Evolutionary conservation across 2,329 filamentous ascomycete genomes (phyloP).

Genomic region (Ampelomyces quisqualis): DNA sequence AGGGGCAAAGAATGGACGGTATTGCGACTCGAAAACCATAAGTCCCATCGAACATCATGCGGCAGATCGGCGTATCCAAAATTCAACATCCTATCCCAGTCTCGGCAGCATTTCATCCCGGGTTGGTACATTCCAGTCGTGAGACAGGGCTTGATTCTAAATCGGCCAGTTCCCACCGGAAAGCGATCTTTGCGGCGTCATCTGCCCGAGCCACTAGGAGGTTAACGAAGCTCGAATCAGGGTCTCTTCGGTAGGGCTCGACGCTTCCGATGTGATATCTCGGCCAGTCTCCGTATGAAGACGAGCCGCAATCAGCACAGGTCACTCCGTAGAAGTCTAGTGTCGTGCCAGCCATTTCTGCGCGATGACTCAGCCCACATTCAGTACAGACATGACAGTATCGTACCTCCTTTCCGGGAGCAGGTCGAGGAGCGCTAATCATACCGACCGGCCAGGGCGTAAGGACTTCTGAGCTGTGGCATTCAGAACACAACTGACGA

Average conservation of each 20-base stretch:
- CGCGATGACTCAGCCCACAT: conserved; percentile 17
- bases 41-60: too few species aligned
- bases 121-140: conserved; percentile 1
- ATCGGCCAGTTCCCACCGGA: conserved; percentile 1
- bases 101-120: too few species aligned
- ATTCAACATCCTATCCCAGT: too few species aligned
- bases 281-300: conserved; percentile 18
- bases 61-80: too few species aligned
- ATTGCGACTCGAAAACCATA: too few species aligned
- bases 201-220: conserved; percentile 12
- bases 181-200: conserved; percentile 7
- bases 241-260: conserved; percentile 17
- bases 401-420: conserved; percentile 5
- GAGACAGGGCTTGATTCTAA: neutral
- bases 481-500: conserved; percentile 6
- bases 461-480: conserved; percentile 13
- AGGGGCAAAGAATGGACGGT: too few species aligned
- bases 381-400: conserved; percentile 16
- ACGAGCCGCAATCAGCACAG: conserved; percentile 10
- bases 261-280: conserved; percentile 13
- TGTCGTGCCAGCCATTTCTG: conserved; percentile 12
- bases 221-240: conserved; percentile 12
- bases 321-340: conserved; percentile 14
- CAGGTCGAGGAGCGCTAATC: conserved; percentile 7
- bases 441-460: conserved; percentile 14